phyloP scores from a whole-genome alignment of 108 stramenopile genomes.

The Hondaea fermentalgiana region DNA sequence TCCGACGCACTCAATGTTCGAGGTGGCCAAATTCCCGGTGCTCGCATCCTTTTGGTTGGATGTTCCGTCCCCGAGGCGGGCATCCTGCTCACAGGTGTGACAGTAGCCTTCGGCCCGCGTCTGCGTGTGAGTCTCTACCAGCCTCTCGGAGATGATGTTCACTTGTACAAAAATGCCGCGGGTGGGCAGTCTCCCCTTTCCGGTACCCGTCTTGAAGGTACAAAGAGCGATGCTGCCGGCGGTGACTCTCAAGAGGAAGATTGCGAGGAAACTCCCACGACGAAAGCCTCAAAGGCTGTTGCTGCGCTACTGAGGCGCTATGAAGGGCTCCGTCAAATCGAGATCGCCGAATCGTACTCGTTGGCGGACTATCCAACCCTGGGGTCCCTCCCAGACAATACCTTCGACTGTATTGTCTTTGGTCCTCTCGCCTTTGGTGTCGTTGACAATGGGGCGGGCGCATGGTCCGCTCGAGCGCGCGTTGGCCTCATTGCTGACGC shows the following conservation, averaged over 20 bases:
- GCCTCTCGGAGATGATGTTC: neutral
- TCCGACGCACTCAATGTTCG: neutral
- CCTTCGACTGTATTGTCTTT: neutral
- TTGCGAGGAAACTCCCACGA: neutral
- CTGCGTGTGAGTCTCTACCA: neutral
- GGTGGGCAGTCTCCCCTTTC: neutral
- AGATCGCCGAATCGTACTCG: neutral
- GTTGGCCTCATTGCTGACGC: neutral
- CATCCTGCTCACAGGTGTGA: neutral
- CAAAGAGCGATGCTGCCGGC: neutral
- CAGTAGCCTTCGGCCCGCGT: neutral
- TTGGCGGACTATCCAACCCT: neutral
- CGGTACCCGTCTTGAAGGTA: too few species aligned
- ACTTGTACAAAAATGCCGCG: neutral
- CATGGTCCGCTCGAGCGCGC: neutral
- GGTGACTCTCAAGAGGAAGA: neutral
- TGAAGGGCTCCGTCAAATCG: neutral
- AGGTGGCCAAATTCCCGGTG: neutral
- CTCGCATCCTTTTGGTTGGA: neutral
- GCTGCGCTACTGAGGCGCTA: neutral
- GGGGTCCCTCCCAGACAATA: neutral
- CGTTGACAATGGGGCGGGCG: neutral
- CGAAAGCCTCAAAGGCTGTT: neutral
- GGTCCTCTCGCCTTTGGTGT: conserved; percentile 1
- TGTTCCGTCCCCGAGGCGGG: neutral